Percentiles rank a stretch among this genome's conserved stretches.
phyloP scores from a whole-genome alignment of 2,329 filamentous ascomycete genomes.

The Fusarium ramigenum region DNA sequence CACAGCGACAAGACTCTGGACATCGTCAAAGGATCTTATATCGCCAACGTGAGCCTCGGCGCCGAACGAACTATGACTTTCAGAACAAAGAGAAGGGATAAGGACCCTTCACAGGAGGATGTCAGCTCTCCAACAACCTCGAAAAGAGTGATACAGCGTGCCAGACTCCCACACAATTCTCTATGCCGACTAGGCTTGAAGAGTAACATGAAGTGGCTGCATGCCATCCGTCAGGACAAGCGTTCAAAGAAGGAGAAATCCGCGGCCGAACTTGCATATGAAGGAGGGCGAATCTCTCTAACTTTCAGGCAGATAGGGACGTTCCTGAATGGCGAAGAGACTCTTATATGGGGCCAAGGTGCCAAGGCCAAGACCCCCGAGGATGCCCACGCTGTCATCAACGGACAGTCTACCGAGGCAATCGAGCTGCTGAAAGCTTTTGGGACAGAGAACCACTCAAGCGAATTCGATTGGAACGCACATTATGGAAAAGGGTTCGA shows the following conservation, averaged over 20 bases:
- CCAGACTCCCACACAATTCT: conserved; percentile 86
- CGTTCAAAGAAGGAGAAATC: conserved; percentile 74
- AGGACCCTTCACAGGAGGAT: conserved; percentile 46
- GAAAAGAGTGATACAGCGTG: conserved; percentile 69
- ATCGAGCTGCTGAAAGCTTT: conserved; percentile 80
- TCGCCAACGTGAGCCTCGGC: conserved; percentile 94
- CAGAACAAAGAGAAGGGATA: conserved; percentile 76
- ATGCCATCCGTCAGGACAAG: conserved; percentile 91
- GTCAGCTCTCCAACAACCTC: conserved; percentile 9
- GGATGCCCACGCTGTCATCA: conserved; percentile 71
- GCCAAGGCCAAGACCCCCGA: conserved; percentile 73
- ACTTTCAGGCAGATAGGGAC: conserved; percentile 93
- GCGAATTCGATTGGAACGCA: conserved; percentile 76
- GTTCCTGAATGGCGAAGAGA: conserved; percentile 73
- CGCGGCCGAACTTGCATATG: conserved; percentile 74
- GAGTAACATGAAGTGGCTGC: conserved; percentile 89
- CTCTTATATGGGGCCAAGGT: conserved; percentile 90
- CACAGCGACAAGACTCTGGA: conserved; percentile 98
- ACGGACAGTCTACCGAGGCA: conserved; percentile 73
- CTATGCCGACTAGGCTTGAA: conserved; percentile 82
- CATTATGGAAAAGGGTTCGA: conserved; percentile 86
- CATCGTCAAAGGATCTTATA: conserved; percentile 80
- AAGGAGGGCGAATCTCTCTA: conserved; percentile 84
- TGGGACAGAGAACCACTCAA: conserved; percentile 81
- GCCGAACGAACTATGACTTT: conserved; percentile 91